Evolutionary conservation across 2,329 filamentous ascomycete genomes (phyloP), one percentile per base, ranked within the genome.

Genomic region (Penicillium sp.): DNA sequence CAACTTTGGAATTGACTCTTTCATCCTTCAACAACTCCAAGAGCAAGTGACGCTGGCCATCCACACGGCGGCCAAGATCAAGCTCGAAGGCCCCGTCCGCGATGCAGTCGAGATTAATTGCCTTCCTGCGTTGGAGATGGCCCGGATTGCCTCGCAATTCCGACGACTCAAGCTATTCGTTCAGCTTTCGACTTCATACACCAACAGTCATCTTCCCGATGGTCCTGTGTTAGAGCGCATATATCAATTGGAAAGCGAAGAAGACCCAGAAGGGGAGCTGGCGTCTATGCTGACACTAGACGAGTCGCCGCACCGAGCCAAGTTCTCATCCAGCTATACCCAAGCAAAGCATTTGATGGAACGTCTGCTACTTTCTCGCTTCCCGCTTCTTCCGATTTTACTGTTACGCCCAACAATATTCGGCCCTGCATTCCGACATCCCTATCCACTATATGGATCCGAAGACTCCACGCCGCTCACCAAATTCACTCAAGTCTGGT

Each of bases 321-420:
- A 45, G 5, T 71, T 71, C 51, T 67, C 67, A 0, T 69, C 67
- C 8, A 61, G 58, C 7, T 71, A 71, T 44, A 67, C 67, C 3
- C 59, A 69, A 18, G 67, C 68, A 31, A 71, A 71, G 34, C 60
- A 70, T 34, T 42, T 71, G 2, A 68, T 68, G 66, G 68, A 71
- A 48, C 62, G 63, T 43, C 53, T 71, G 5, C 57, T 70, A 9
- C 44, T 58, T n/a, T 59, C 54, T n/a, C 58, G 63, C 10, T 69
- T 64, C 43, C 62, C 67, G 2, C 54, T 60, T 22, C 50, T 70
- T n/a, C 68, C 67, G 3, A 49, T 70, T 8, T 48, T 70, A 10
- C 45, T 71, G 4, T 45, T 70, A 1, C 66, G 68, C 2, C 68
- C 68, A 24, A 69, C 68, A 1, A 69, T 69, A 16, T 71, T 71